These are phyloP conservation scores for Diplodia sapinea DNA, from an alignment of 2,329 filamentous ascomycete species.

Conservation along the genomic window DNA sequence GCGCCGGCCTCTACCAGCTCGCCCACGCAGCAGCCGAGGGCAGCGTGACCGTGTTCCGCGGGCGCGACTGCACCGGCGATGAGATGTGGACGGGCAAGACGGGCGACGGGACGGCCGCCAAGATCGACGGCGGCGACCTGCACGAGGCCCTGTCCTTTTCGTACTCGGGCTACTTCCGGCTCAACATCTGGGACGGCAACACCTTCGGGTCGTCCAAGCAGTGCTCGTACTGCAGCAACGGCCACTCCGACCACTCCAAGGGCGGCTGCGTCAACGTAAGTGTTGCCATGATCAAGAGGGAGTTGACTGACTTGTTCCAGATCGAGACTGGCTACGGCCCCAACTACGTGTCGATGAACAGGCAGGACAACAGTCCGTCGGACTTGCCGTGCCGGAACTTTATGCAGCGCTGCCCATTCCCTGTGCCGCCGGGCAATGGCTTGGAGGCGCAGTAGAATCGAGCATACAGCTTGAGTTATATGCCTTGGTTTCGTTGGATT, in stretches of 20 bases:
- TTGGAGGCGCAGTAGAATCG: not conserved
- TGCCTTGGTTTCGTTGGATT: too few relatives aligned
- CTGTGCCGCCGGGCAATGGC: not conserved
- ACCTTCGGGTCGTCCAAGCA: not conserved
- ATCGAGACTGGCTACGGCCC: not conserved
- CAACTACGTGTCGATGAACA: not conserved
- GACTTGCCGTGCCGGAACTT: not conserved
- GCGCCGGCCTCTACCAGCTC: not conserved
- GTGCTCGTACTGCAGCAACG: not conserved
- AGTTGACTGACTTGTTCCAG: not conserved
- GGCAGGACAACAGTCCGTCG: not conserved
- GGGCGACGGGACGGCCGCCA: not conserved
- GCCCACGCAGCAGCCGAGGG: constrained; percentile 1
- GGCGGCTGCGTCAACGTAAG: not conserved
- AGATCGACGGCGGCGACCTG: not conserved
- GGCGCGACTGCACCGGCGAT: not conserved
- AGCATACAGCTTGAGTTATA: too few relatives aligned
- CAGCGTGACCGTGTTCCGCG: constrained; percentile 1
- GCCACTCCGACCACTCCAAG: not conserved
- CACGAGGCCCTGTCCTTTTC: not conserved
- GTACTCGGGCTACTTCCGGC: not conserved
- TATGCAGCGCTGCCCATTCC: not conserved
- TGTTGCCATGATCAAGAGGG: not conserved
- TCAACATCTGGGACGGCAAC: not conserved
- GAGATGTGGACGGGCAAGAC: not conserved